Evolutionary conservation across 2,329 filamentous ascomycete species (phyloP), one percentile per base, ranked within the genome.

Genomic region (Ophiobolus disseminans): DNA sequence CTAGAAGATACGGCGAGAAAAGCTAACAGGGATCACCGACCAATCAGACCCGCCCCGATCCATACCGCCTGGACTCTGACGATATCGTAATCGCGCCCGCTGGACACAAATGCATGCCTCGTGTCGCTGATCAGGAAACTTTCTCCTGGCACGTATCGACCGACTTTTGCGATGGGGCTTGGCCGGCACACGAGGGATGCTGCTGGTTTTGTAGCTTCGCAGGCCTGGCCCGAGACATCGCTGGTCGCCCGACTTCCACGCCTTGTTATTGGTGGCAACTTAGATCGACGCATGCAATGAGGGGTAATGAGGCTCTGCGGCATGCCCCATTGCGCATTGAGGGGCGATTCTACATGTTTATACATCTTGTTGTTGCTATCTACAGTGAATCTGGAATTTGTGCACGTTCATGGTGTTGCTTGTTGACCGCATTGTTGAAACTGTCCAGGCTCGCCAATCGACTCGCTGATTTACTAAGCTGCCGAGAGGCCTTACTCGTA

Each of bases 81-180:
- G 60, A 58, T 65, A 58, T 62, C 62, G 50, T 57, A 55, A 60
- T 49, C 59, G 47, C 43, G 40, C 35, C 30, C 30, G 16, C 25
- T 34, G 10, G 45, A 28, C 32, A 48, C 36, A 37, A 39, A 16
- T 9, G 30, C 23, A 40, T 45, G 52, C 44, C 47, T 50, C 35
- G 34, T 47, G 47, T 43, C 48, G 53, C 53, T 56, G 57, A 54
- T 41, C 20, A 45, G 30, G 40, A 32, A 51, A n/a, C 32, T 47
- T 40, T 35, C 26, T 44, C 40, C 26, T 32, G 25, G 14, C 20
- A 34, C 11, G 10, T 16, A 14, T 5, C 23, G 36, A 26, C 3
- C 16, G 40, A 17, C n/a, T 17, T 32, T 32, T 42, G 30, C 10
- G 11, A 23, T 11, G 17, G 20, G 9, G 30, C 19, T 14, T 31